phyloP scores from a whole-genome alignment of 352 stramenopile genomes.

The Phytophthora pisi region DNA sequence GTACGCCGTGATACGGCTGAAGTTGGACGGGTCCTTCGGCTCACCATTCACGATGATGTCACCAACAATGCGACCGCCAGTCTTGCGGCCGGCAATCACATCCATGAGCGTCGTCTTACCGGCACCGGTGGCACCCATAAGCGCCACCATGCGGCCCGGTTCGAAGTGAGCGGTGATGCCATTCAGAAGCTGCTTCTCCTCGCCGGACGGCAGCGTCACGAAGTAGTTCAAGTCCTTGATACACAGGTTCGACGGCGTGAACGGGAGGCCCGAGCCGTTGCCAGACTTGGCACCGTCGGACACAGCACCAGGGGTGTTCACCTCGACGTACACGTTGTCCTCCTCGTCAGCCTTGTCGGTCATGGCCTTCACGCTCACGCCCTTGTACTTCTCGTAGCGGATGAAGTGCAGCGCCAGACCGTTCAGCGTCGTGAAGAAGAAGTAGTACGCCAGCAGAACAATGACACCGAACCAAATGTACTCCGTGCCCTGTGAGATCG shows the following conservation, averaged over 20 bases:
- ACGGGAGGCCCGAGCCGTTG: slow-evolving; percentile 34
- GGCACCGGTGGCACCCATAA: slow-evolving; percentile 75
- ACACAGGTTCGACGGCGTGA: slow-evolving; percentile 52
- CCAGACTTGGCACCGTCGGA: slow-evolving; percentile 15
- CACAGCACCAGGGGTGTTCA: slow-evolving; percentile 28
- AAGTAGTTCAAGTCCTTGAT: slow-evolving; percentile 62
- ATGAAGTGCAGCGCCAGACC: slow-evolving; percentile 46
- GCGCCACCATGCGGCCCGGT: slow-evolving; percentile 66
- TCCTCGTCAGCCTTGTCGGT: slow-evolving; percentile 35
- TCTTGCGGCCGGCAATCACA: slow-evolving; percentile 65
- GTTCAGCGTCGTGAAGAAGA: slow-evolving; percentile 45
- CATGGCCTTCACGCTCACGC: slow-evolving; percentile 41
- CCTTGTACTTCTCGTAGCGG: slow-evolving; percentile 52
- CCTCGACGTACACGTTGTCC: slow-evolving; percentile 42
- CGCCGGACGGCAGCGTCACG: slow-evolving; percentile 62
- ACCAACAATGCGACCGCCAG: slow-evolving; percentile 69
- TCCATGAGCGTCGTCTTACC: slow-evolving; percentile 73
- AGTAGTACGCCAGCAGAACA: slow-evolving; percentile 47
- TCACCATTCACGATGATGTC: slow-evolving; percentile 90
- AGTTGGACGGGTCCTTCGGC: slow-evolving; percentile 74
- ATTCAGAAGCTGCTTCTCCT: slow-evolving; percentile 54
- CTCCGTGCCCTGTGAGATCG: slow-evolving; percentile 42
- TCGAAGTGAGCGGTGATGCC: slow-evolving; percentile 59
- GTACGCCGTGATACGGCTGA: slow-evolving; percentile 90
- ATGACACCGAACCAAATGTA: slow-evolving; percentile 55